phyloP scores from a whole-genome alignment of 2,329 filamentous ascomycete genomes.

The Aspergillus ustus region DNA sequence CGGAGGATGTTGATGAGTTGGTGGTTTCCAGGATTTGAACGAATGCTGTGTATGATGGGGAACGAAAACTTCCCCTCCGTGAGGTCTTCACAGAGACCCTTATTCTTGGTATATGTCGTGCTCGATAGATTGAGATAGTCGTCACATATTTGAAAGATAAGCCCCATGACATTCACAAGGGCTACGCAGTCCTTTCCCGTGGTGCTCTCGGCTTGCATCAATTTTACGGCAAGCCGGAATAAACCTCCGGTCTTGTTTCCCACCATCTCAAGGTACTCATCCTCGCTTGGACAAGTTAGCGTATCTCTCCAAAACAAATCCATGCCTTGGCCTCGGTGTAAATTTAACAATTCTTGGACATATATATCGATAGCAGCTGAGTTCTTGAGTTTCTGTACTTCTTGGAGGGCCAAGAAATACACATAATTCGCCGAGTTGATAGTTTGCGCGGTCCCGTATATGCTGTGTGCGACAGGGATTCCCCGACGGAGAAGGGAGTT shows the following conservation, averaged over 20 bases:
- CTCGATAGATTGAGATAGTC: conserved; percentile 87
- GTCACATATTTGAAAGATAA: conserved; percentile 55
- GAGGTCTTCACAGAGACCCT: conserved; percentile 92
- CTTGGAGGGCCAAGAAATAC: conserved; percentile 51
- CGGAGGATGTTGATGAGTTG: conserved; percentile 88
- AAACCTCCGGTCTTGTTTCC: conserved; percentile 55
- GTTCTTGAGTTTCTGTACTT: conserved; percentile 47
- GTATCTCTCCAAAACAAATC: conserved; percentile 56
- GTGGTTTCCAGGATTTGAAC: conserved; percentile 62
- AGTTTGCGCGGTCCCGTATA: conserved; percentile 56
- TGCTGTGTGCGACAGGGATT: conserved; percentile 53
- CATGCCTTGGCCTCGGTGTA: conserved; percentile 54
- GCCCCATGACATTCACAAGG: conserved; percentile 67
- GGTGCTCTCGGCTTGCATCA: conserved; percentile 51
- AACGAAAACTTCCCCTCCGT: conserved; percentile 98
- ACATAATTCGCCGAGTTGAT: conserved; percentile 58
- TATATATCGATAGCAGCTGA: conserved; percentile 49
- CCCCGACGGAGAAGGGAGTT: conserved; percentile 54
- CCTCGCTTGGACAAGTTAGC: conserved; percentile 50
- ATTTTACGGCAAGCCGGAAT: conserved; percentile 50
- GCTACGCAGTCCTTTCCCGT: conserved; percentile 53
- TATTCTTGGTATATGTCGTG: conserved; percentile 79
- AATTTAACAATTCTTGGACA: conserved; percentile 51
- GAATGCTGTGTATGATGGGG: conserved; percentile 91
- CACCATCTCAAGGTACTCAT: conserved; percentile 56